Evolutionary conservation across 257 asterid genomes (phyloP).

Genomic region (Scutellaria minor): DNA sequence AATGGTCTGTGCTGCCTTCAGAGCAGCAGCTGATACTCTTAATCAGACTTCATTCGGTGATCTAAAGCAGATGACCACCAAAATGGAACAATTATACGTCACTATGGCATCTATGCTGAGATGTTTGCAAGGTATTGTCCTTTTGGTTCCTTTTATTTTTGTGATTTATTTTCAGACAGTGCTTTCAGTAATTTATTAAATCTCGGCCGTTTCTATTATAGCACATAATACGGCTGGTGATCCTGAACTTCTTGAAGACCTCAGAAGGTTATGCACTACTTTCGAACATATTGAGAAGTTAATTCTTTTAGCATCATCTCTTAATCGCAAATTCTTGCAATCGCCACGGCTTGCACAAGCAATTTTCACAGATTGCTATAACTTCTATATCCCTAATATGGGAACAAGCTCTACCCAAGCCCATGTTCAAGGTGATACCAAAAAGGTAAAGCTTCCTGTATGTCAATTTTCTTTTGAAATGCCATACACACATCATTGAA

Average conservation of each 20-base stretch:
- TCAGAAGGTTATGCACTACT: slow-evolving; percentile 62
- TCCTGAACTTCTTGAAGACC: slow-evolving; percentile 65
- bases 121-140: slow-evolving; percentile 57
- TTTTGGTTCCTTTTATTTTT: background rate
- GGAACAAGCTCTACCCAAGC: slow-evolving; percentile 55
- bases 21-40: slow-evolving; percentile 87
- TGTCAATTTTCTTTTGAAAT: background rate
- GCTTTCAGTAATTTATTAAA: slow-evolving; percentile 15
- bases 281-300: slow-evolving; percentile 83
- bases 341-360: slow-evolving; percentile 74
- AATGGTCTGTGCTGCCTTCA: slow-evolving; percentile 87
- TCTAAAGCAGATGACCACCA: slow-evolving; percentile 67
- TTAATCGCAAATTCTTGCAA: slow-evolving; percentile 73
- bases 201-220: slow-evolving; percentile 42
- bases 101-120: slow-evolving; percentile 72
- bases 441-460: slow-evolving; percentile 53
- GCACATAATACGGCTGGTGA: slow-evolving; percentile 50
- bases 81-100: slow-evolving; percentile 70
- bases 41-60: slow-evolving; percentile 69
- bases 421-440: slow-evolving; percentile 31
- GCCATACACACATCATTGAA: background rate
- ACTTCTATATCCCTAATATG: slow-evolving; percentile 68
- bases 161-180: slow-evolving; percentile 1
- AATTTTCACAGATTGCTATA: slow-evolving; percentile 68
- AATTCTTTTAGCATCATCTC: slow-evolving; percentile 70